Evolutionary conservation across 1,139 yeast genomes (phyloP).

Genomic region (Magnusiomyces sp.): DNA sequence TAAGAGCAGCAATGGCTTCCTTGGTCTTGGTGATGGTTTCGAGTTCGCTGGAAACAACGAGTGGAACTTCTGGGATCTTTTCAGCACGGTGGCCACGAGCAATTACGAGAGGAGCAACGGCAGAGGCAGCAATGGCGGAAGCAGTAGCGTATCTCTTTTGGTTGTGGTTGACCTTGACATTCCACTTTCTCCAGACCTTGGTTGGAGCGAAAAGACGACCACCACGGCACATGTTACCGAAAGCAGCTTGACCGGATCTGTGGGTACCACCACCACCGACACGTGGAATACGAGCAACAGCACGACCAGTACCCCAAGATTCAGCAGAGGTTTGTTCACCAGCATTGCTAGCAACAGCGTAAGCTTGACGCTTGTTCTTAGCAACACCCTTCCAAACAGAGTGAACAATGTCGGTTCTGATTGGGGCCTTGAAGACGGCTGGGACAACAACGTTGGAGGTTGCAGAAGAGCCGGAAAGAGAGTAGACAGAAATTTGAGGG

Average conservation of each 20-base stretch:
- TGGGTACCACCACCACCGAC: slow-evolving; percentile 99
- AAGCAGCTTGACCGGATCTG: slow-evolving; percentile 99
- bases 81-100: slow-evolving; percentile 99
- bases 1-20: slow-evolving; percentile 97
- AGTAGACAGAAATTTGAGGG: slow-evolving; percentile 95
- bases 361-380: slow-evolving; percentile 99
- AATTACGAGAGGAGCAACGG: slow-evolving; percentile 94
- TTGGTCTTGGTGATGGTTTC: slow-evolving; percentile 94
- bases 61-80: slow-evolving; percentile 96
- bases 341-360: slow-evolving; percentile 98
- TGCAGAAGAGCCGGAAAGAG: slow-evolving; percentile 82
- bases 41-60: slow-evolving; percentile 89
- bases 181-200: slow-evolving; percentile 99
- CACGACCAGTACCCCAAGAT: slow-evolving; percentile 99
- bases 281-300: slow-evolving; percentile 99
- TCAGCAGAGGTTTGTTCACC: slow-evolving; percentile 99
- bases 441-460: slow-evolving; percentile 85
- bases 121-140: slow-evolving; percentile 98
- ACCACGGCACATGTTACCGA: slow-evolving; percentile 99
- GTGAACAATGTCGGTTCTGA: slow-evolving; percentile 99
- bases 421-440: slow-evolving; percentile 99
- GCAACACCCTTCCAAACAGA: slow-evolving; percentile 95
- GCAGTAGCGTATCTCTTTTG: slow-evolving; percentile 99
- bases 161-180: slow-evolving; percentile 99
- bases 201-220: slow-evolving; percentile 99